Base-by-base conservation (phyloP, 1,139 yeast genomes). In the Protomyces gravidus region DNA sequence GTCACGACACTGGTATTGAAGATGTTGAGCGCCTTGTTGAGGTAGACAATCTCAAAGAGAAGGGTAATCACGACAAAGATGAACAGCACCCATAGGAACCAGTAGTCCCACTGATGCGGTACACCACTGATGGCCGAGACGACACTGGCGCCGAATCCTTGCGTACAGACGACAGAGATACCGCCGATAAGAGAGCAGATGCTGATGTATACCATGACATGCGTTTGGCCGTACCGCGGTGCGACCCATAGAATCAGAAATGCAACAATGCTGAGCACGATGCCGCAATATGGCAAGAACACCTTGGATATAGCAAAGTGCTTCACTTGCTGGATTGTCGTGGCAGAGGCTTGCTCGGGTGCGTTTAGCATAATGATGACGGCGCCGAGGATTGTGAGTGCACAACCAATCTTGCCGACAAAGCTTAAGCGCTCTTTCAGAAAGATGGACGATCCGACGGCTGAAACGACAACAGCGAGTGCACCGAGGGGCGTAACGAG, bases 1-100 rank as follows among this genome's bases (percentile, higher is more conserved):
- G 64, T 62, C n/a, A 63, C 64, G 32, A 62, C 50, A 30, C 63
- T 51, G 6, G 64, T 62, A 26, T 63, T 63, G 56, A 62, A 63
- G 36, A 60, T 56, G 39, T 63, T 62, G 19, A 63, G 55, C 7
- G 64, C 63, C 39, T 63, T 63, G 57, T 63, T 63, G 27, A 63
- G 61, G 50, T 61, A 63, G 30, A 59, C 30, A 7, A 63, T 60
- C 45, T 63, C 64, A 7, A 45, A 30, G 33, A 60, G 49, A 19
- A 63, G 60, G 27, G 63, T 62, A 23, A 51, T 39, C 9, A 62
- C 59, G 45, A 63, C 60, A 42, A 59, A 57, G 45, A 63, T 25
- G 46, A 61, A 50, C 11, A 62, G 49, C 11, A 63, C 50, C 56
- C 60, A 63, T 7, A 63, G 27, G 59, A 63, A 63, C 64, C 64